phyloP scores from a whole-genome alignment of 106 monocot species.

The Dendrobium huoshanense region DNA sequence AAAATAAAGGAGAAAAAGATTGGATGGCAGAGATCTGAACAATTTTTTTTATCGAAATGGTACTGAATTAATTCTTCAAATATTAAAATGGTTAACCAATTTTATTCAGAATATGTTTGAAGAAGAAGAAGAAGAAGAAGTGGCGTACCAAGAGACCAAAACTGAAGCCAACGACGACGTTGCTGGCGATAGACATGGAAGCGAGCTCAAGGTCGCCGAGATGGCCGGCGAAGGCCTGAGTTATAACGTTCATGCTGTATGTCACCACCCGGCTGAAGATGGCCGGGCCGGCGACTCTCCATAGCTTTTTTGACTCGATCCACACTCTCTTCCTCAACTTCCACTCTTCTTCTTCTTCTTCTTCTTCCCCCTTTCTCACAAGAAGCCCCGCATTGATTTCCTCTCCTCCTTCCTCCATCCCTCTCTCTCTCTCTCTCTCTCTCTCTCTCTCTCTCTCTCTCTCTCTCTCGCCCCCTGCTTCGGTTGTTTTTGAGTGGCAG shows the following conservation, averaged over 20 bases:
- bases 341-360: neutral
- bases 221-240: constrained; percentile 24
- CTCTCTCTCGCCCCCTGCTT: too few species aligned
- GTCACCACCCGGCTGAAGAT: constrained; percentile 18
- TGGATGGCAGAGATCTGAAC: too few species aligned
- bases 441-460: too few species aligned
- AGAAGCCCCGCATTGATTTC: neutral
- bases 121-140: neutral
- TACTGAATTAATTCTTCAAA: too few species aligned
- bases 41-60: too few species aligned
- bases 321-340: constrained; percentile 5
- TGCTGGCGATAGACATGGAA: constrained; percentile 22
- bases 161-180: constrained; percentile 21
- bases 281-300: constrained; percentile 19
- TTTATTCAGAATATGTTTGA: too few species aligned
- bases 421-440: too few species aligned
- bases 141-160: constrained; percentile 17
- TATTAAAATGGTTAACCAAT: too few species aligned
- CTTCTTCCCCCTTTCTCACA: neutral
- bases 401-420: neutral
- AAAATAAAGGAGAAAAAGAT: too few species aligned
- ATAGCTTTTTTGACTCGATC: constrained; percentile 15
- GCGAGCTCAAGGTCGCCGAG: constrained; percentile 25
- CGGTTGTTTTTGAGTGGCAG: too few species aligned
- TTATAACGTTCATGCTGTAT: constrained; percentile 27